Evolutionary conservation across 306 rosid species (phyloP), one percentile per base, ranked within the genome.

Genomic region (Castanopsis chinensis): DNA sequence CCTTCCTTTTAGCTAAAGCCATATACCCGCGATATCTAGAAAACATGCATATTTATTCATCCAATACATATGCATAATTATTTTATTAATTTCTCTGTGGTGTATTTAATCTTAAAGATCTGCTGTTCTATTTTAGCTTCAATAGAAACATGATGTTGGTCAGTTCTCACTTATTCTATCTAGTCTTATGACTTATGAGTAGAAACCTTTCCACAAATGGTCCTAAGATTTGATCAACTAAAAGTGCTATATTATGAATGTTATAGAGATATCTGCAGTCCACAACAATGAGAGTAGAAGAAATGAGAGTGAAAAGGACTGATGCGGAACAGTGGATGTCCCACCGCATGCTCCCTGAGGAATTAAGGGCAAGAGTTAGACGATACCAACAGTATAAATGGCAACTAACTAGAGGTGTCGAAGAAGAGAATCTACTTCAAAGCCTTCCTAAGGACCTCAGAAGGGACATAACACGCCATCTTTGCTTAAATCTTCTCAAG

Each of bases 281-380:
- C 67, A 82, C 90, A 65, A 85, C 96, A 21, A 87, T 88, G 75
- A 89, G 93, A 84, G 76, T 82, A 28, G 97, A 93, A 79, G 92
- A 93, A 85, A 91, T 90, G 97, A 87, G 98, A 84, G 86, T 86
- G 80, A 86, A 84, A 85, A 89, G 90, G 81, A 69, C 85, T 21
- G 98, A 94, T 7, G 94, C 92, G 3, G 96, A 90, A 83, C 89
- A 79, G 71, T 94, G 98, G 98, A 94, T 94, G 98, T 76, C 96
- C 32, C 98, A 92, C 77, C 93, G 96, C 19, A 90, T 92, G 97
- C 88, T 94, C 32, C 97, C 98, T 0, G 96, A 83, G 76, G 56
- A 52, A 8, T 80, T 94, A 80, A 94, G 73, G 86, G 85, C 84
- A 72, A 87, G 97, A 72, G 82, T 92, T 43, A 84, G 94, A 76